These are phyloP conservation scores for Osmozyma mogii DNA, from an alignment of 805 yeast species.

Conservation along the genomic window DNA sequence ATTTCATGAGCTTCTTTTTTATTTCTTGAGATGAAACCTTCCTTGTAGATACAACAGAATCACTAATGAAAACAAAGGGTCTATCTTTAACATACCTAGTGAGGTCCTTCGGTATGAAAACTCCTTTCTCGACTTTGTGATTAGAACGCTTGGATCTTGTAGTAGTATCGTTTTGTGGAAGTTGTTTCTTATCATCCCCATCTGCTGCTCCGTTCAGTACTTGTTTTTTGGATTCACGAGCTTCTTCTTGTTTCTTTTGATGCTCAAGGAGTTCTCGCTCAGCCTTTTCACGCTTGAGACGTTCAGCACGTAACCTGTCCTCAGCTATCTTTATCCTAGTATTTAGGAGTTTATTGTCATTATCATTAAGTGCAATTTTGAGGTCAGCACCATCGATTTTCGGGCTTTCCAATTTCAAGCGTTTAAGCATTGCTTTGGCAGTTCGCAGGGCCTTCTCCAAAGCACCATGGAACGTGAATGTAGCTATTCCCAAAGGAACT, in stretches of 20 bases:
- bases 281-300: conserved; percentile 23
- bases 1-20: conserved; percentile 47
- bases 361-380: conserved; percentile 45
- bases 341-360: conserved; percentile 29
- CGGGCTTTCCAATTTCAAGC: conserved; percentile 19
- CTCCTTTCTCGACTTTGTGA: conserved; percentile 24
- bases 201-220: conserved; percentile 11
- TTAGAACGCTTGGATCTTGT: conserved; percentile 24
- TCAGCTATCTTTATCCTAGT: conserved; percentile 22
- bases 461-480: conserved; percentile 52
- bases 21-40: conserved; percentile 48
- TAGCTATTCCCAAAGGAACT: conserved; percentile 67
- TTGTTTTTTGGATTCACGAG: conserved; percentile 3
- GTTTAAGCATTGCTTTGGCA: conserved; percentile 25
- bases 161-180: conserved; percentile 18
- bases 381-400: conserved; percentile 47
- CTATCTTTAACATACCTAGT: conserved; percentile 44
- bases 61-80: conserved; percentile 50
- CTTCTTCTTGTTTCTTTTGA: conserved; percentile 5
- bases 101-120: conserved; percentile 42
- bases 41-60: conserved; percentile 40
- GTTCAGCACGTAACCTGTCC: conserved; percentile 17
- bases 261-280: conserved; percentile 19
- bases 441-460: conserved; percentile 36
- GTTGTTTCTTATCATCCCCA: conserved; percentile 9